phyloP scores from a whole-genome alignment of 1,284 basidiomycete species.

The Leccinum angustisporum region DNA sequence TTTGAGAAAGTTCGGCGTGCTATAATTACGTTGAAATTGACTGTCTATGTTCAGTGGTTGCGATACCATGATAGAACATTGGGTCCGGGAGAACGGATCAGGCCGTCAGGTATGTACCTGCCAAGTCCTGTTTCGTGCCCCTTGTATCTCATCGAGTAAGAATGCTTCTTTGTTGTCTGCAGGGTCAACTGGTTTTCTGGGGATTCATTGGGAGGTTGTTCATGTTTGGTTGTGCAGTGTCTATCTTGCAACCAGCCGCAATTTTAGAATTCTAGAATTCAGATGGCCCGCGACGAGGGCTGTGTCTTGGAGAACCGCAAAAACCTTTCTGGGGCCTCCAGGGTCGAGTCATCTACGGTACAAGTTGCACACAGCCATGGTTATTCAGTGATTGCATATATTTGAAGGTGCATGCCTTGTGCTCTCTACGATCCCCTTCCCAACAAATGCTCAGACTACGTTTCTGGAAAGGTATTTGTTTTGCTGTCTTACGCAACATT shows the following conservation, averaged over 20 bases:
- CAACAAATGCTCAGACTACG: slow-evolving; percentile 5
- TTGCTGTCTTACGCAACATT: neutral
- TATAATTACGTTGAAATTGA: neutral
- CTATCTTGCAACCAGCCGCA: neutral
- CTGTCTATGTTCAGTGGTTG: neutral
- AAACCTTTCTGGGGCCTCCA: neutral
- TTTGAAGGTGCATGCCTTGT: neutral
- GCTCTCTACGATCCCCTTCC: neutral
- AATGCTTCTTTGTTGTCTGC: neutral
- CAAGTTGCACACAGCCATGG: neutral
- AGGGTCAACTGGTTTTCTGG: neutral
- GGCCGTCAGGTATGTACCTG: too few relatives aligned
- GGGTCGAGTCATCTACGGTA: neutral
- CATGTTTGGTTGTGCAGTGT: neutral
- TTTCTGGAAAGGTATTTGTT: slow-evolving; percentile 10
- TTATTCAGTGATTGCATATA: neutral
- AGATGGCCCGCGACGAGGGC: neutral
- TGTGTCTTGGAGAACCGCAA: neutral
- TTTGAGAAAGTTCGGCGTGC: neutral
- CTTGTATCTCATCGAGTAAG: neutral
- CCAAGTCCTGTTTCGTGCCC: neutral
- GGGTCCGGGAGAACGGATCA: neutral
- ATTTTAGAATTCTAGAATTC: neutral
- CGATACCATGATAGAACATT: neutral
- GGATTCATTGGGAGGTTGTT: too few relatives aligned